A percentile compares a stretch with the other conserved stretches of the same genome.
phyloP scores from a whole-genome alignment of 2,329 filamentous ascomycete species.

The Trichophaea hybrida region DNA sequence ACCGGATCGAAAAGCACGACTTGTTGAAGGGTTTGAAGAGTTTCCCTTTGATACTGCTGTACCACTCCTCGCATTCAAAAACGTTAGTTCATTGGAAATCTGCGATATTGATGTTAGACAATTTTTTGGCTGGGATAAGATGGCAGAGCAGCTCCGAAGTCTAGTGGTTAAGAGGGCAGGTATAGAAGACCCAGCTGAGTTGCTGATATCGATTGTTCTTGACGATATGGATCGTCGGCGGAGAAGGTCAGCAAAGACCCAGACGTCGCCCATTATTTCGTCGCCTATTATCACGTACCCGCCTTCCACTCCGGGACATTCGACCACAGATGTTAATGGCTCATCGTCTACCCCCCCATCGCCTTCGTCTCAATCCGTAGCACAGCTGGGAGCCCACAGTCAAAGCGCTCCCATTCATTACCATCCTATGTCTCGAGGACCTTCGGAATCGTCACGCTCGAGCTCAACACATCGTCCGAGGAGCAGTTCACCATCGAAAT shows the following conservation, averaged over 20 bases:
- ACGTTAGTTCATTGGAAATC: slow-evolving; percentile 82
- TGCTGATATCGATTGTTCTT: slow-evolving; percentile 82
- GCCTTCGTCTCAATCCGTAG: slow-evolving; percentile 29
- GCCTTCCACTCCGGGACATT: slow-evolving; percentile 28
- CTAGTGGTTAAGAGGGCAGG: slow-evolving; percentile 76
- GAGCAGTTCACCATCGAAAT: slow-evolving; percentile 70
- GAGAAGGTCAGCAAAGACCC: slow-evolving; percentile 71
- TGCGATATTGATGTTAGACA: slow-evolving; percentile 92
- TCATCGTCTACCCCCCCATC: slow-evolving; percentile 19
- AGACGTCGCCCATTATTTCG: slow-evolving; percentile 51
- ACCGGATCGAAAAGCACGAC: slow-evolving; percentile 79
- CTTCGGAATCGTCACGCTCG: slow-evolving; percentile 24
- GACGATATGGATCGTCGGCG: slow-evolving; percentile 92
- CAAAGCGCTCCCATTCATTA: slow-evolving; percentile 18
- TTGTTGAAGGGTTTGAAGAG: slow-evolving; percentile 89
- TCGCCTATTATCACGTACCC: slow-evolving; percentile 63
- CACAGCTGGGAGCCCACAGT: slow-evolving; percentile 26
- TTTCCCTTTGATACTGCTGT: slow-evolving; percentile 97
- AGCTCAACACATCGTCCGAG: slow-evolving; percentile 39
- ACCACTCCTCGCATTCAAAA: slow-evolving; percentile 94
- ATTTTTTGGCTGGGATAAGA: slow-evolving; percentile 90
- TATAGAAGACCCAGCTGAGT: slow-evolving; percentile 77
- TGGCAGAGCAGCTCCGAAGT: slow-evolving; percentile 82
- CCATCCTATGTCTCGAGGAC: slow-evolving; percentile 20
- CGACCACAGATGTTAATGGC: slow-evolving; percentile 32